These are phyloP conservation scores for Sclerotinia sclerotiorum DNA, from an alignment of 2,329 filamentous ascomycete species.

Conservation along the genomic window DNA sequence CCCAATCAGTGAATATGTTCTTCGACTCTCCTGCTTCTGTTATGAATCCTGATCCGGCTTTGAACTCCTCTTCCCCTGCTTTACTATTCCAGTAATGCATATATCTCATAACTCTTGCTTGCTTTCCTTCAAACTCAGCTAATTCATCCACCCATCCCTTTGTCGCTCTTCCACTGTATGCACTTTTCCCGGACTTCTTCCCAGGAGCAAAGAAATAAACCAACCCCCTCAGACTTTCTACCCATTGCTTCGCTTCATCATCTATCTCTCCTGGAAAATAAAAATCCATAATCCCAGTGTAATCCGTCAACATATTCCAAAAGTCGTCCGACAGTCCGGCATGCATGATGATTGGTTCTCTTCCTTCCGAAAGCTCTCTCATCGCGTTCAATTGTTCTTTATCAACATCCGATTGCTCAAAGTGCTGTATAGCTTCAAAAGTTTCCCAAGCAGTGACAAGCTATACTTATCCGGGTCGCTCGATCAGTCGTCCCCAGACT, in stretches of 20 bases:
- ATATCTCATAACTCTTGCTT: background rate
- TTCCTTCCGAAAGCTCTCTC: background rate
- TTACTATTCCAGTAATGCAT: background rate
- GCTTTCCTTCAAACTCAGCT: background rate
- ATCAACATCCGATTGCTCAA: background rate
- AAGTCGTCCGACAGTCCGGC: background rate
- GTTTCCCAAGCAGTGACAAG: background rate
- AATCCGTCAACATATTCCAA: slow-evolving; percentile 7
- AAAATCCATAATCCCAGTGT: background rate
- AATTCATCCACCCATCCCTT: background rate
- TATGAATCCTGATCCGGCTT: background rate
- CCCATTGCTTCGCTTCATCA: background rate
- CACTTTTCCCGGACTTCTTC: background rate
- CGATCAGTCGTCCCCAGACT: slow-evolving; percentile 1
- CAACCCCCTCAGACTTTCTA: background rate
- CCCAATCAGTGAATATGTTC: background rate
- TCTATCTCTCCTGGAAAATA: background rate
- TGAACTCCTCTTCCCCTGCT: background rate
- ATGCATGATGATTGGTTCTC: background rate
- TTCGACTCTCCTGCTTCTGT: background rate
- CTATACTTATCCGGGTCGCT: background rate
- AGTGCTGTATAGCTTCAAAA: background rate
- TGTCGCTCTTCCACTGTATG: background rate
- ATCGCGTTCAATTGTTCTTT: background rate
- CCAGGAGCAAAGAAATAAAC: background rate